Percentiles rank a stretch among this genome's conserved stretches.
These are phyloP conservation scores for Diutina ranongensis DNA, from an alignment of 1,139 yeast genomes.

Conservation along the genomic window DNA sequence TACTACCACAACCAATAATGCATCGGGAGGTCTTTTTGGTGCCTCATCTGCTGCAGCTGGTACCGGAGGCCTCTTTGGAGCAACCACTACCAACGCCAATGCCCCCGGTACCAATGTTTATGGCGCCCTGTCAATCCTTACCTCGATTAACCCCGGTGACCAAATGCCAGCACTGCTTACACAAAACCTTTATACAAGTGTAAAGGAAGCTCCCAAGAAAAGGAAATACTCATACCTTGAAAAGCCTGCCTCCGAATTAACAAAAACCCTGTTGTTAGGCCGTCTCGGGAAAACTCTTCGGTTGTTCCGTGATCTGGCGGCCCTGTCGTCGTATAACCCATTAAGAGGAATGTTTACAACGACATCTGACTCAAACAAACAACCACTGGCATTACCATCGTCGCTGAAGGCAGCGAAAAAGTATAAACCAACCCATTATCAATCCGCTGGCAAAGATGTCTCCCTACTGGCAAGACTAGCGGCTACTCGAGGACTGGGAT, in stretches of 20 bases:
- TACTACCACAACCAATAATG: background rate
- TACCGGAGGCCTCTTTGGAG: slow-evolving; percentile 9
- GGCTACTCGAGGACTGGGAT: slow-evolving; percentile 7
- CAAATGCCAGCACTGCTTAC: slow-evolving; percentile 7
- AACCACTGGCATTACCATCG: background rate
- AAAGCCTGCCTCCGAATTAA: slow-evolving; percentile 11
- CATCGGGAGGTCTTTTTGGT: slow-evolving; percentile 7
- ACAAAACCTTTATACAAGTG: background rate
- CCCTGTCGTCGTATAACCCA: background rate
- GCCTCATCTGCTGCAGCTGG: slow-evolving; percentile 2
- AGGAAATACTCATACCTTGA: slow-evolving; percentile 15
- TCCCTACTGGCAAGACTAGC: background rate
- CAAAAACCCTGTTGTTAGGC: background rate
- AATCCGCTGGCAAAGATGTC: slow-evolving; percentile 6
- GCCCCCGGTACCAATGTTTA: background rate
- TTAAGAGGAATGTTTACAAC: slow-evolving; percentile 7
- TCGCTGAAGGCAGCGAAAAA: slow-evolving; percentile 5
- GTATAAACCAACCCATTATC: background rate
- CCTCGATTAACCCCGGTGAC: slow-evolving; percentile 7
- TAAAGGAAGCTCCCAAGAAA: background rate
- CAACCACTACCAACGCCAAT: slow-evolving; percentile 7
- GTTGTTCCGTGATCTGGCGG: background rate
- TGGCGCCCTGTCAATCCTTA: slow-evolving; percentile 5
- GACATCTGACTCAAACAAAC: slow-evolving; percentile 13
- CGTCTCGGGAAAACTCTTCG: slow-evolving; percentile 1